phyloP scores from a whole-genome alignment of 2,329 filamentous ascomycete genomes.

The Scedosporium minutisporum region DNA sequence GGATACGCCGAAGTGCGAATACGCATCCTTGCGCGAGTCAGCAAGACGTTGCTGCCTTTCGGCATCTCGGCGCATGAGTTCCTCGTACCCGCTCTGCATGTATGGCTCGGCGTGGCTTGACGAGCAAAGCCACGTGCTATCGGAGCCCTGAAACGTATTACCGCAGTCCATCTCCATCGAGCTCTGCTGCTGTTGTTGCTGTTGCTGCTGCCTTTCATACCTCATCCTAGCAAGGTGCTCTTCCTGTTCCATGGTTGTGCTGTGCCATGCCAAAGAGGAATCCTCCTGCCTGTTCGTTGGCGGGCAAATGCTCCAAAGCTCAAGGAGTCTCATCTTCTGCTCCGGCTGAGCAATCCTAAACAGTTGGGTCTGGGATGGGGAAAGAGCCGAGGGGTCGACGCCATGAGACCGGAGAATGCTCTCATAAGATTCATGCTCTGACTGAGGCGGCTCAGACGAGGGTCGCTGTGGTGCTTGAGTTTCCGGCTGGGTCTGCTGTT shows the following conservation, averaged over 20 bases:
- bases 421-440: conserved; percentile 41
- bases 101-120: conserved; percentile 62
- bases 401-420: conserved; percentile 54
- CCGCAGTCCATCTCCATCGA: conserved; percentile 17
- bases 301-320: conserved; percentile 78
- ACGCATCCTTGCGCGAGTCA: conserved; percentile 4
- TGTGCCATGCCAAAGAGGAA: conserved; percentile 41
- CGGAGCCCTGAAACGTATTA: conserved; percentile 39
- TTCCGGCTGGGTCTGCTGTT: conserved; percentile 15
- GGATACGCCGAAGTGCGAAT: conserved; percentile 5
- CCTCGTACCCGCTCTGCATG: conserved; percentile 73
- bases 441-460: conserved; percentile 41
- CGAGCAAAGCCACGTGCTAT: conserved; percentile 41
- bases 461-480: conserved; percentile 26
- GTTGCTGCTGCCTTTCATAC: conserved; percentile 39
- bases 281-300: conserved; percentile 49
- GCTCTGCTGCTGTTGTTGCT: conserved; percentile 8
- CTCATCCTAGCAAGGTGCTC: conserved; percentile 50
- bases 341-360: conserved; percentile 66
- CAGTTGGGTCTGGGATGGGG: conserved; percentile 65
- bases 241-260: conserved; percentile 46
- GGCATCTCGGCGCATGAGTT: conserved; percentile 55
- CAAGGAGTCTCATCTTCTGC: conserved; percentile 65
- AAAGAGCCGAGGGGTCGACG: conserved; percentile 60
- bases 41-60: conserved; percentile 23